Base-by-base conservation (phyloP, 306 rosid species). In the Canavalia gladiata region DNA sequence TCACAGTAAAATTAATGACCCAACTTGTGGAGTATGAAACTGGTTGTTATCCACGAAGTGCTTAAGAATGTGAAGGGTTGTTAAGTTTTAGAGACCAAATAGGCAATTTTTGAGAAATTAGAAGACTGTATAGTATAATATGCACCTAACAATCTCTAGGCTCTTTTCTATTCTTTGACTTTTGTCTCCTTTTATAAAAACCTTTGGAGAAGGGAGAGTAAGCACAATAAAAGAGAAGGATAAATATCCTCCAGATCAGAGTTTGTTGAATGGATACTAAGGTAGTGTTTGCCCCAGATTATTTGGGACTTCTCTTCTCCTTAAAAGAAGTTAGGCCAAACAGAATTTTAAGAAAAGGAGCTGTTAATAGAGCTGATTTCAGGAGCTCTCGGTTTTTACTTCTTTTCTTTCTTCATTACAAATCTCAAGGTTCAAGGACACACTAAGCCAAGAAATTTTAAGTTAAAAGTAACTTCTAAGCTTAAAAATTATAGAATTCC, bases 1-100 rank as follows among this genome's bases (percentile, higher is more conserved):
- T 35, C 42, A 50, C 46, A 55, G 30, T n/a, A 67, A 33, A 57
- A 31, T 50, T 59, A 34, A 68, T 74, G 46, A 43, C 11, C 68
- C 52, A 55, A 31, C 59, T 67, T 57, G 72, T 28, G 65, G 72
- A 58, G 64, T 57, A 68, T 49, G 57, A 60, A 76, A 30, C 47
- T 65, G 77, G 43, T 68, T 68, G 12, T 59, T 8, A 31, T 49
- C 72, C 31, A 47, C 41, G 8, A 51, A 31, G 78, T 4, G 0
- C 49, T 69, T 30, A 25, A 76, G 64, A 68, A 46, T 49, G 58
- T 3, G 29, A 28, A 45, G 46, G 11, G 63, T 69, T 29, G 11
- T 64, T 35, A 67, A 33, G 25, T 60, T 8, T 34, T 8, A 13
- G 39, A 47, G 39, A 68, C 31, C 30, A 68, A 34, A 50, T 39